A percentile compares a stretch with the other conserved stretches of the same genome.
These are phyloP conservation scores for Emericellopsis terricola DNA, from an alignment of 495 filamentous ascomycete genomes.

Conservation along the genomic window DNA sequence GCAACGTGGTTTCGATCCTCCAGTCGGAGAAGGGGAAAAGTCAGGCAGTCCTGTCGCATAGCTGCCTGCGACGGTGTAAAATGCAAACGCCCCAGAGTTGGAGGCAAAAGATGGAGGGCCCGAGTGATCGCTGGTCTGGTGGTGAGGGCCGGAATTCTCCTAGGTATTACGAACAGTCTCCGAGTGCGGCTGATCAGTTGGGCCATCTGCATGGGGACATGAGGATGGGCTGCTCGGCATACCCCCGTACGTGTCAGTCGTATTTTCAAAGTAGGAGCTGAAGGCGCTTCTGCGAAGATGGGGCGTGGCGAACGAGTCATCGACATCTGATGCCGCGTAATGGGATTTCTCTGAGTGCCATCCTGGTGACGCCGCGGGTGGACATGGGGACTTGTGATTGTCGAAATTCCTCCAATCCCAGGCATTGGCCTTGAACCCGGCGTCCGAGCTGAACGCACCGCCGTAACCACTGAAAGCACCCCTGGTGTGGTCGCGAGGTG, in stretches of 20 bases:
- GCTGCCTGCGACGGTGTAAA: neutral
- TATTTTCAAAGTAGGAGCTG: neutral
- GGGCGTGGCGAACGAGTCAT: neutral
- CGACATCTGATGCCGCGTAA: neutral
- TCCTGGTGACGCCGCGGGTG: neutral
- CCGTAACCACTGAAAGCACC: too few relatives aligned
- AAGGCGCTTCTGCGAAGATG: neutral
- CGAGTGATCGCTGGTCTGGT: neutral
- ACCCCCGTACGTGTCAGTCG: neutral
- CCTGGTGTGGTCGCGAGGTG: too few relatives aligned
- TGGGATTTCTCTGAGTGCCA: neutral
- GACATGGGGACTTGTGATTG: neutral
- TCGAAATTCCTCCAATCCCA: neutral
- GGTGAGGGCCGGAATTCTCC: neutral
- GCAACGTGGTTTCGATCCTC: neutral
- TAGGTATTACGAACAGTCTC: neutral
- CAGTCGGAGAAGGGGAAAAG: neutral
- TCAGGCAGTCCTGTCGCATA: neutral
- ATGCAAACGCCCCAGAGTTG: neutral
- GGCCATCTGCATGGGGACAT: neutral
- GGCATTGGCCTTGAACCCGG: neutral
- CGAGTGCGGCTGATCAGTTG: neutral
- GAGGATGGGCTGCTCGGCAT: neutral
- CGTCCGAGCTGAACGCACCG: neutral
- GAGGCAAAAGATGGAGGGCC: neutral